phyloP scores from a whole-genome alignment of 2,329 filamentous ascomycete species.

The Achaetomium macrosporum region DNA sequence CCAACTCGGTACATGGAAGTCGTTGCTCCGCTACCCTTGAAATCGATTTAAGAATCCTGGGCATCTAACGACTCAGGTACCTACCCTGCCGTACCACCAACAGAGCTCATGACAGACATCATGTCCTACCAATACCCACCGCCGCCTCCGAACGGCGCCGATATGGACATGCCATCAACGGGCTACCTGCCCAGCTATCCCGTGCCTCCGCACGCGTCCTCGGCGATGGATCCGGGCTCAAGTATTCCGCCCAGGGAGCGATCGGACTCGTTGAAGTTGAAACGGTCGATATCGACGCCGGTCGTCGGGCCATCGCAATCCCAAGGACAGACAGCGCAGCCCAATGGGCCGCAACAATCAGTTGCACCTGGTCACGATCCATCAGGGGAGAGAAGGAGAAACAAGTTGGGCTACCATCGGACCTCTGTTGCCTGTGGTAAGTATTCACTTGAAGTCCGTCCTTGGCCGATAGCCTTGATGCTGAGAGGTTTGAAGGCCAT shows the following conservation, averaged over 20 bases:
- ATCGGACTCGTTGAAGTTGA: constrained; percentile 37
- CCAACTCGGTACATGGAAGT: constrained; percentile 30
- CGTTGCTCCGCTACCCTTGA: constrained; percentile 28
- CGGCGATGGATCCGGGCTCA: constrained; percentile 30
- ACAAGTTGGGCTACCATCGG: constrained; percentile 92
- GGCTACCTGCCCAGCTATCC: constrained; percentile 33
- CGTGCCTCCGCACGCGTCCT: constrained; percentile 29
- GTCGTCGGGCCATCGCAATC: constrained; percentile 40
- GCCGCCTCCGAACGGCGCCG: constrained; percentile 36
- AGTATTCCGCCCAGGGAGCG: constrained; percentile 32
- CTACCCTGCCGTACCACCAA: constrained; percentile 25
- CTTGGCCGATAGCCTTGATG: neutral
- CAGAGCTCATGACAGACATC: constrained; percentile 35
- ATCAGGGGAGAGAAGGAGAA: constrained; percentile 57
- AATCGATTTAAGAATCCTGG: constrained; percentile 31
- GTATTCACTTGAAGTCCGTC: constrained; percentile 35
- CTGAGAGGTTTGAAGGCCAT: constrained; percentile 55
- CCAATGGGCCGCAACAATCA: constrained; percentile 19
- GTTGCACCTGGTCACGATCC: constrained; percentile 32
- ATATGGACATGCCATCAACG: constrained; percentile 37
- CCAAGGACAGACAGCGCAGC: constrained; percentile 27
- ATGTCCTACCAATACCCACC: constrained; percentile 48
- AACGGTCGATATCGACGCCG: constrained; percentile 47
- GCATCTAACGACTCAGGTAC: constrained; percentile 27
- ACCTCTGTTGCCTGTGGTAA: constrained; percentile 94